Evolutionary conservation across 2,329 filamentous ascomycete species (phyloP).

Genomic region (Curvularia lunata): DNA sequence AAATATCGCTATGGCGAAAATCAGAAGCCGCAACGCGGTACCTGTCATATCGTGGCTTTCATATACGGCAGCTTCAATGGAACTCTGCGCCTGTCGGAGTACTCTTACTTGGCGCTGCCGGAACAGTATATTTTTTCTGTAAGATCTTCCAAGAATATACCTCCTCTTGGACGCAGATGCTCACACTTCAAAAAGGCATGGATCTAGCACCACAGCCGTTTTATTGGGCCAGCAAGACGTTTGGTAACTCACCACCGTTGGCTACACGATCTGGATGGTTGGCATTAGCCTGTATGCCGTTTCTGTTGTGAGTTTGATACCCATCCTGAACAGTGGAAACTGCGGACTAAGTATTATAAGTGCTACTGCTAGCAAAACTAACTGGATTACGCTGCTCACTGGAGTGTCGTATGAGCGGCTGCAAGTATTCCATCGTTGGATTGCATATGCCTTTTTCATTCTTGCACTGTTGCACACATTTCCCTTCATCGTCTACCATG

Average conservation of each 20-base stretch:
- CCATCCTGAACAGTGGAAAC: not conserved
- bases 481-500: conserved; percentile 63
- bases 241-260: conserved; percentile 37
- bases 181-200: conserved; percentile 21
- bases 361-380: conserved; percentile 61
- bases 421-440: conserved; percentile 49
- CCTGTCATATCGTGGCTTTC: conserved; percentile 38
- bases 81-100: conserved; percentile 38
- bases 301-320: conserved; percentile 21
- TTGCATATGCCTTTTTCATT: conserved; percentile 58
- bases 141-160: not conserved
- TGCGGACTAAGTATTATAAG: conserved; percentile 27
- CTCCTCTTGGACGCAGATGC: not conserved
- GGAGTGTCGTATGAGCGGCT: conserved; percentile 65
- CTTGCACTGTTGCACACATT: conserved; percentile 65
- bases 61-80: conserved; percentile 29
- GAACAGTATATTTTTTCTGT: conserved; percentile 39
- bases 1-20: conserved; percentile 18
- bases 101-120: conserved; percentile 30
- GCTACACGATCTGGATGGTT: conserved; percentile 40
- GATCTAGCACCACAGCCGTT: conserved; percentile 29
- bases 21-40: conserved; percentile 31
- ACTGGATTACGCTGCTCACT: conserved; percentile 61
- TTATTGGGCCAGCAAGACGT: conserved; percentile 27
- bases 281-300: conserved; percentile 37